Evolutionary conservation across 176 grass and related monocot species (phyloP), one percentile per base, ranked within the genome.

Genomic region (Lolium multiflorum): DNA sequence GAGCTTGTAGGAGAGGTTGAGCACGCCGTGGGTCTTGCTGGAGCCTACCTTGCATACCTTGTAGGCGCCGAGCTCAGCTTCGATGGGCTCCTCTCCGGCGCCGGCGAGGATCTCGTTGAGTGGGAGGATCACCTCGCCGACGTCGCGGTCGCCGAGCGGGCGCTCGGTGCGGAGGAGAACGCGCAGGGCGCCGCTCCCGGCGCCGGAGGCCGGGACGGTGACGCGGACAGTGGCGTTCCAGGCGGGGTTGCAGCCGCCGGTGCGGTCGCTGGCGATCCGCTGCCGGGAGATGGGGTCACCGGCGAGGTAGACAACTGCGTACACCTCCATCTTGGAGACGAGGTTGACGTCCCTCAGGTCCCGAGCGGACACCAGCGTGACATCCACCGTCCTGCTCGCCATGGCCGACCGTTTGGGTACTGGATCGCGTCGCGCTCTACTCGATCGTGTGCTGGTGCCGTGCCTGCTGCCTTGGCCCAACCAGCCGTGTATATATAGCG

Each of bases 271-370:
- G 47, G 74, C 35, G 16, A 90, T 39, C 50, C 92, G 88, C 31
- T 90, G 82, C 55, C 55, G 51, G 9, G 85, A 74, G 1, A 71
- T 75, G 7, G 91, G 78, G 73, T 90, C 78, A 3, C 82, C 88
- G 51, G 86, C 54, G 68, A 90, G 39, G 85, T 87, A 90, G 4
- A 77, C 85, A 1, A 90, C 78, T 17, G 78, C 85, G 88, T 93
- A 93, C 49, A 90, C 88, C 70, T 84, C 82, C 91, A 93, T 88
- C 84, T 90, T 93, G 37, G 91, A 90, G 20, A 93, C 59, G 25
- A 85, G 52, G 82, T 81, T 88, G 3, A 85, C 77, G 46, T 63
- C 60, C 49, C 80, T 77, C 7, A 93, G 88, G 71, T 90, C 91
- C 49, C 83, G 39, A 56, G 88, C 85, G 1, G 88, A 93, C 9